Percentiles rank a stretch among this genome's conserved stretches.
Evolutionary conservation across 2,329 filamentous ascomycete species (phyloP).

Genomic region (Epichloe gansuensis): DNA sequence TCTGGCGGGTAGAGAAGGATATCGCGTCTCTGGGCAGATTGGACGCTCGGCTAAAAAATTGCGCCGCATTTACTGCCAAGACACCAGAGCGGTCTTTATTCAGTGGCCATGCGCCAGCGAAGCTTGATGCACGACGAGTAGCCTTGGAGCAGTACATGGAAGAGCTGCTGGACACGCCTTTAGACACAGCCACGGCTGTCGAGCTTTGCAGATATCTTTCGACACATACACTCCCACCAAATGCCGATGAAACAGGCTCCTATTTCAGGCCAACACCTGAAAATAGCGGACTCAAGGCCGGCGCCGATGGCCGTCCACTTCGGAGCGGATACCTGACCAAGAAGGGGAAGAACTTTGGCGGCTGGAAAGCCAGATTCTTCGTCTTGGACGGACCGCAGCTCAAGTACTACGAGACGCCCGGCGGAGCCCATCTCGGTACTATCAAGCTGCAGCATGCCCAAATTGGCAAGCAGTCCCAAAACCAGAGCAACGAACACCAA

Average conservation of each 20-base stretch:
- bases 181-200: constrained; percentile 64
- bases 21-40: constrained; percentile 67
- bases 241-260: constrained; percentile 40
- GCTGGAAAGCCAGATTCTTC: constrained; percentile 79
- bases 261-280: constrained; percentile 13
- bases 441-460: constrained; percentile 87
- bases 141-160: constrained; percentile 81
- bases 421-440: constrained; percentile 79
- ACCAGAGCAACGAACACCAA: constrained; percentile 33
- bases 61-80: constrained; percentile 56
- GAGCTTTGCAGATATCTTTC: constrained; percentile 81
- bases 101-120: constrained; percentile 82
- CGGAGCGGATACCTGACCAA: constrained; percentile 92
- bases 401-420: constrained; percentile 84
- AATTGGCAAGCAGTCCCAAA: constrained; percentile 74
- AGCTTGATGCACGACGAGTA: constrained; percentile 72
- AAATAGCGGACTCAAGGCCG: constrained; percentile 25
- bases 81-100: constrained; percentile 80
- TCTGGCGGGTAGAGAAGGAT: constrained; percentile 94
- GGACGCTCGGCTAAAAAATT: constrained; percentile 67
- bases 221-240: constrained; percentile 48
- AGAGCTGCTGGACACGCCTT: constrained; percentile 65
- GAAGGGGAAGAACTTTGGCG: constrained; percentile 94
- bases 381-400: constrained; percentile 46
- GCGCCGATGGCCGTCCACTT: constrained; percentile 52